Evolutionary conservation across 495 filamentous ascomycete species (phyloP), one percentile per base, ranked within the genome.

Genomic region (Sabuloglossum arenarium): DNA sequence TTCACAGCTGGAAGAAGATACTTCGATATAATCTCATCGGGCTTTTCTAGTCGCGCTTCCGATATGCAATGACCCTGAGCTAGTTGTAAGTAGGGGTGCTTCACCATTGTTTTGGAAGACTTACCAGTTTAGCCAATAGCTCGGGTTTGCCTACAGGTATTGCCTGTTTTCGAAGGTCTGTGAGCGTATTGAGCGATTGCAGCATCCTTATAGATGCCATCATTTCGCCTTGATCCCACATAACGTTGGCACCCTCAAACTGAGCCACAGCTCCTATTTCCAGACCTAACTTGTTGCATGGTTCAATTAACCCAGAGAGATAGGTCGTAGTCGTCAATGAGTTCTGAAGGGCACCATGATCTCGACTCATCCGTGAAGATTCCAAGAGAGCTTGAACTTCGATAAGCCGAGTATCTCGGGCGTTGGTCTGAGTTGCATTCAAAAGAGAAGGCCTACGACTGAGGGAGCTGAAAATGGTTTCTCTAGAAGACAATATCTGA

Each of bases 151-250:
- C 87, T 34, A 94, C 77, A 9, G 74, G 71, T 55, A 91, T 78
- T 0, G 77, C 76, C 64, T 94, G 86, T 53, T 77, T 80, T 58
- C 81, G 79, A 1, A 84, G 62, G 9, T 78, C 71, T n/a, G 72
- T 67, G 23, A 78, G 70, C 50, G 74, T 73, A 30, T 82, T 76
- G 27, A 95, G 71, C 39, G 79, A 74, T 61, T 88, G 80, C 28
- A 97, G 79, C 75, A 96, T 88, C 42, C 79, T 73, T 51, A 99
- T 94, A 0, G 93, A 94, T 2, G 88, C 76, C n/a, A 81, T 76
- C 74, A 85, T 85, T 65, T 97, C 90, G 16, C 86, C 90, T 64
- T 94, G 85, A 55, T 90, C 88, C 91, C 91, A 99, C 14, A 99
- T 70, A 42, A 94, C 87, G 60, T 85, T 85, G 9, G 91, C 88